Evolutionary conservation across 371 early-diverging fungal species (phyloP).

Genomic region (Mucor velutinosus): DNA sequence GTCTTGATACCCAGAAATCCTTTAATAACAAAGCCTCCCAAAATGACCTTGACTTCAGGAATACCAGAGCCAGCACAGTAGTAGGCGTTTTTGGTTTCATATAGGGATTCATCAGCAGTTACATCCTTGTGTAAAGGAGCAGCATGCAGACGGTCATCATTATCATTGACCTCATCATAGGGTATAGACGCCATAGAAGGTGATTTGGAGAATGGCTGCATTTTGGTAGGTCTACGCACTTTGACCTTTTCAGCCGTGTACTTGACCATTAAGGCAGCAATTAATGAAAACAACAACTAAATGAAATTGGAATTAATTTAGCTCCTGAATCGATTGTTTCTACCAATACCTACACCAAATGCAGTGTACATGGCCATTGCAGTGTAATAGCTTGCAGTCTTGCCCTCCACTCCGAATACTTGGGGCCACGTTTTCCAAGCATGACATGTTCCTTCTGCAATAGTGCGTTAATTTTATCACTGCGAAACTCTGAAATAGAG

Average conservation of each 20-base stretch:
- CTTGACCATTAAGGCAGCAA: conserved; percentile 45
- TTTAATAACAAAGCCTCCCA: conserved; percentile 91
- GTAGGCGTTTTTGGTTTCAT: conserved; percentile 46
- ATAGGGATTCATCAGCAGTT: conserved; percentile 13
- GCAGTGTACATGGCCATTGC: conserved; percentile 42
- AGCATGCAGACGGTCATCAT: neutral
- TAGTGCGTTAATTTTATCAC: neutral
- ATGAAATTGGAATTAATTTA: neutral
- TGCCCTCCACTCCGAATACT: conserved; percentile 29
- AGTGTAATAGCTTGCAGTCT: conserved; percentile 27
- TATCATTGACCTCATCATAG: neutral
- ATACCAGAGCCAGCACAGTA: conserved; percentile 93
- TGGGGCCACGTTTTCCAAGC: conserved; percentile 52
- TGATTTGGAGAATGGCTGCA: conserved; percentile 23
- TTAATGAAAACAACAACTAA: conserved; percentile 40
- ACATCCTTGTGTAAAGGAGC: conserved; percentile 2
- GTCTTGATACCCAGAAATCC: conserved; percentile 88
- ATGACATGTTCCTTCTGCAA: conserved; percentile 30
- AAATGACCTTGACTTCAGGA: conserved; percentile 93
- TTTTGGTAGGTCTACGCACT: conserved; percentile 25
- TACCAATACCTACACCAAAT: conserved; percentile 38
- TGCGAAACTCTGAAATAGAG: neutral
- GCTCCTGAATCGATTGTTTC: neutral
- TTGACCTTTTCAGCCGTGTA: conserved; percentile 46
- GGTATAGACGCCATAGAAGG: conserved; percentile 26